These are phyloP conservation scores for Alternaria conjuncta DNA, from an alignment of 2,329 filamentous ascomycete genomes.

Conservation along the genomic window DNA sequence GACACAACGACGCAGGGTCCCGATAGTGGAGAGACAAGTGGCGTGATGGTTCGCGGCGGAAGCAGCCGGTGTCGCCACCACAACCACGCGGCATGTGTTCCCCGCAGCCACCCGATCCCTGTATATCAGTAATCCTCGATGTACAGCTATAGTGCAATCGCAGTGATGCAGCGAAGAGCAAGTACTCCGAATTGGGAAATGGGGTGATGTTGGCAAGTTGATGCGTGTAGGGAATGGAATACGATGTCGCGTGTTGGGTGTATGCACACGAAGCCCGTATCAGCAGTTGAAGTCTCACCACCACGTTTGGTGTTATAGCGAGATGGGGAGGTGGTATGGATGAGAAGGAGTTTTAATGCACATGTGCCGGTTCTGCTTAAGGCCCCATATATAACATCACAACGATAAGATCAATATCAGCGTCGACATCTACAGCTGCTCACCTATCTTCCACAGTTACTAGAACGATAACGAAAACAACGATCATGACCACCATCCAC, in stretches of 20 bases:
- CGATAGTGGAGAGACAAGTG: conserved; percentile 13
- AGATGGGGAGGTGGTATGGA: neutral
- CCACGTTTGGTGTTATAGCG: neutral
- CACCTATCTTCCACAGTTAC: neutral
- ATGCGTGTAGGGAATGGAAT: neutral
- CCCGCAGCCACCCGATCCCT: neutral
- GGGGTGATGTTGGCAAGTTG: neutral
- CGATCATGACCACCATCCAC: neutral
- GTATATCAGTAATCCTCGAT: neutral
- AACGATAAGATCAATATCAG: neutral
- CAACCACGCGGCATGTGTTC: too few relatives aligned
- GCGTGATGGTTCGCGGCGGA: conserved; percentile 9
- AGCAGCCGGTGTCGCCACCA: conserved; percentile 5
- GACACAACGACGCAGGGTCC: neutral
- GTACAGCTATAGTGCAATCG: neutral
- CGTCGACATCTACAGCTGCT: neutral
- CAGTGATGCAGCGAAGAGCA: neutral
- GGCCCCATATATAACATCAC: too few relatives aligned
- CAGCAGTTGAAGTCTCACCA: neutral
- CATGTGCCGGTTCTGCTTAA: accelerated
- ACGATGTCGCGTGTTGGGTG: neutral
- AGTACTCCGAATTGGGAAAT: neutral
- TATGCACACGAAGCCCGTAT: neutral
- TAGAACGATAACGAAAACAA: neutral
- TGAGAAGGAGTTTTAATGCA: neutral